Conservation (phyloP, 768 basidiomycete species). For the Boletus eberwhitei region DNA sequence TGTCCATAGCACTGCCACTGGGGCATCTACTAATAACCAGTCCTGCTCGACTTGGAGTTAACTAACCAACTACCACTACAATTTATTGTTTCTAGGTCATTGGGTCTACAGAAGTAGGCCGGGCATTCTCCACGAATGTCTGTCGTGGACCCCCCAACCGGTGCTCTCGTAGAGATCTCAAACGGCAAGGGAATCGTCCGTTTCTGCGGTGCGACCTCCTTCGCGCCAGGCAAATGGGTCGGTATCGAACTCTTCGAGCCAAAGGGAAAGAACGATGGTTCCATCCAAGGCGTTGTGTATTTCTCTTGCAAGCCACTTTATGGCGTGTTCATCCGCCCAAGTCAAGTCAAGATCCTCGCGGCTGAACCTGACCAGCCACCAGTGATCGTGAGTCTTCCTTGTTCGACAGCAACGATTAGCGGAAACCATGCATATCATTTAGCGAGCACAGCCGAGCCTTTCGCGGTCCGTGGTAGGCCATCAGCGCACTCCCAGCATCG, state of each 20-base stretch:
- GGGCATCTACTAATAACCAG: not conserved
- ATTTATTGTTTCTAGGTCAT: not conserved
- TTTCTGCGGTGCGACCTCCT: constrained; percentile 80
- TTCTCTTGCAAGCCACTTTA: constrained; percentile 73
- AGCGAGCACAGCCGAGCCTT: constrained; percentile 25
- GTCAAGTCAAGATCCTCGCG: constrained; percentile 71
- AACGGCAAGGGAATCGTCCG: constrained; percentile 83
- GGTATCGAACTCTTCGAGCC: constrained; percentile 83
- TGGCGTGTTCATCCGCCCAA: constrained; percentile 88
- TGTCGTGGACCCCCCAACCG: constrained; percentile 47
- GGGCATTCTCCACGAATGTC: constrained; percentile 29
- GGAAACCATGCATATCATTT: constrained; percentile 3
- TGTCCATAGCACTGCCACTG: constrained; percentile 15
- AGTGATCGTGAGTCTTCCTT: constrained; percentile 22
- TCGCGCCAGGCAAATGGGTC: constrained; percentile 90
- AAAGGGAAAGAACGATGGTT: constrained; percentile 95
- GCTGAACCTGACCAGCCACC: constrained; percentile 25
- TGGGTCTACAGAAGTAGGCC: not conserved
- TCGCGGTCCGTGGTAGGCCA: constrained; percentile 45
- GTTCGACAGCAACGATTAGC: not conserved
- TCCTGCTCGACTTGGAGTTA: too few species aligned
- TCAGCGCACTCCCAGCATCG: constrained; percentile 56
- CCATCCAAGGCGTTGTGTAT: constrained; percentile 73
- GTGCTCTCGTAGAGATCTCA: constrained; percentile 74
- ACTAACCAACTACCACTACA: not conserved